A percentile compares a stretch with the other conserved stretches of the same genome.
Evolutionary conservation across 2,329 filamentous ascomycete genomes (phyloP).

Genomic region (Zalaria obscura): DNA sequence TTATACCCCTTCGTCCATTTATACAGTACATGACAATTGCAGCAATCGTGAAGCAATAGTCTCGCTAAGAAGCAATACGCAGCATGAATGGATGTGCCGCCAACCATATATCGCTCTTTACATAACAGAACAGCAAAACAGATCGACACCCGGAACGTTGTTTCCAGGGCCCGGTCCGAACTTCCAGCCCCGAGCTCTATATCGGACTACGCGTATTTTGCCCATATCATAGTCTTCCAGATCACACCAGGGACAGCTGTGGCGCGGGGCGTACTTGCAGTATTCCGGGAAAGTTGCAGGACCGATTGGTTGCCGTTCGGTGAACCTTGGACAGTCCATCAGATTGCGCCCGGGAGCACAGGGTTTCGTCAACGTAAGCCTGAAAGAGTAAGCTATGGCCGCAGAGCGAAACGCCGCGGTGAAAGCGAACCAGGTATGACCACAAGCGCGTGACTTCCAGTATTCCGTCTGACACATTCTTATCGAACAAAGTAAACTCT

Average conservation of each 20-base stretch:
- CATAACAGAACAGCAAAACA: slow-evolving; percentile 10
- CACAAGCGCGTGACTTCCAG: slow-evolving; percentile 31
- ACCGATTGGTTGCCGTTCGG: slow-evolving; percentile 10
- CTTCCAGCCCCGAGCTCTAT: slow-evolving; percentile 13
- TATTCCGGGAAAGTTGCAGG: slow-evolving; percentile 9
- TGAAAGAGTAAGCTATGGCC: slow-evolving; percentile 1
- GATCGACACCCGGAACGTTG: slow-evolving; percentile 10
- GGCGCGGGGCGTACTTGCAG: slow-evolving; percentile 8
- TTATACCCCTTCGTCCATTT: too few species aligned
- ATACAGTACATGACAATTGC: too few species aligned
- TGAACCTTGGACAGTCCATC: slow-evolving; percentile 24
- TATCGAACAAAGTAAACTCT: too few species aligned
- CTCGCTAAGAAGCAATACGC: too few species aligned
- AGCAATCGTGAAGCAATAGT: too few species aligned
- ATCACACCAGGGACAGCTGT: slow-evolving; percentile 14
- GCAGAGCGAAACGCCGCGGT: not conserved
- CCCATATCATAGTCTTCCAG: slow-evolving; percentile 10
- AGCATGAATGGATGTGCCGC: too few species aligned
- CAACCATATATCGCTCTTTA: not conserved
- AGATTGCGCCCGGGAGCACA: slow-evolving; percentile 27
- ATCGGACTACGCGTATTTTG: slow-evolving; percentile 10
- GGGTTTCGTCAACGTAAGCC: slow-evolving; percentile 28
- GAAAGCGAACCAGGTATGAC: slow-evolving; percentile 27
- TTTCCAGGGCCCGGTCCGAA: slow-evolving; percentile 12
- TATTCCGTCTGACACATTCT: slow-evolving; percentile 33